Conservation (phyloP, 2,329 filamentous ascomycete genomes). For the Daldinia sp. region DNA sequence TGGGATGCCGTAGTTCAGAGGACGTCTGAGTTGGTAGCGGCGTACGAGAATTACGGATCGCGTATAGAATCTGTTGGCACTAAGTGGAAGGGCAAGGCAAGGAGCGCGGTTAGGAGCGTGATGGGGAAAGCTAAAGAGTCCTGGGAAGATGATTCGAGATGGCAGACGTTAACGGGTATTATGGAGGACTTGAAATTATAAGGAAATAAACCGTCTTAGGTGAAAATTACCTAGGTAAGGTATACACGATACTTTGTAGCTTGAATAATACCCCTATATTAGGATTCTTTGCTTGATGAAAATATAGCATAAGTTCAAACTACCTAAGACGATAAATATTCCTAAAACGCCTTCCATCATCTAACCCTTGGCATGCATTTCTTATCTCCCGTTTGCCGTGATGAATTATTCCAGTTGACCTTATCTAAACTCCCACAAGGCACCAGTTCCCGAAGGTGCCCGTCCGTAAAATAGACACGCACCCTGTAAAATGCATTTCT, state of each 20-base stretch:
- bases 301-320: constrained; percentile 1
- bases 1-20: constrained; percentile 81
- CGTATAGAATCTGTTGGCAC: constrained; percentile 76
- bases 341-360: constrained; percentile 27
- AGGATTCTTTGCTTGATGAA: not conserved
- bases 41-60: constrained; percentile 82
- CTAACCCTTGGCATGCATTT: constrained; percentile 20
- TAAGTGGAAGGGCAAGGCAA: constrained; percentile 89
- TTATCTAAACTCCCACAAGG: constrained; percentile 18
- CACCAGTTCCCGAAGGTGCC: constrained; percentile 1
- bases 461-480: constrained; percentile 12
- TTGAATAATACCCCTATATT: not conserved
- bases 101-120: constrained; percentile 85
- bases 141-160: constrained; percentile 83
- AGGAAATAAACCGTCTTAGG: not conserved
- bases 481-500: constrained; percentile 26
- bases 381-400: constrained; percentile 6
- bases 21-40: constrained; percentile 83
- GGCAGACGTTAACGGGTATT: constrained; percentile 69
- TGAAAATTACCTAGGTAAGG: not conserved
- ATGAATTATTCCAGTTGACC: constrained; percentile 1
- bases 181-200: constrained; percentile 65
- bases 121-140: constrained; percentile 82
- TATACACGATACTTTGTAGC: not conserved
- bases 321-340: not conserved